Evolutionary conservation across 2,329 filamentous ascomycete species (phyloP).

Genomic region (Pleoardoris graminearum): DNA sequence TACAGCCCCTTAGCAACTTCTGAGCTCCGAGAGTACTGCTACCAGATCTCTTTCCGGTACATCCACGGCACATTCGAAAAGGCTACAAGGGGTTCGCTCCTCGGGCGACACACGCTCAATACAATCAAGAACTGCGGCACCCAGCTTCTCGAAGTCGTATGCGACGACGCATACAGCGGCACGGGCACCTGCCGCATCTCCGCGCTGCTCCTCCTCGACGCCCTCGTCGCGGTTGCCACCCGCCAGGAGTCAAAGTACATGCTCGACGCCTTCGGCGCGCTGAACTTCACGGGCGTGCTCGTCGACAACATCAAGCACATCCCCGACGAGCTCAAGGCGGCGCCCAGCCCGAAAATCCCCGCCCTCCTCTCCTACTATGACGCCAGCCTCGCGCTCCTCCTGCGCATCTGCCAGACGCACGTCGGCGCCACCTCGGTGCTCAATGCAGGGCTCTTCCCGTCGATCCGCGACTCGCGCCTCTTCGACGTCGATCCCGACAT

Average conservation of each 20-base stretch:
- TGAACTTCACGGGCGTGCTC: conserved; percentile 89
- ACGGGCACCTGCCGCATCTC: conserved; percentile 81
- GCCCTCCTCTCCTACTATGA: conserved; percentile 65
- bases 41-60: conserved; percentile 88
- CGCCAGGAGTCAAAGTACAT: conserved; percentile 73
- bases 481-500: conserved; percentile 92
- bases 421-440: conserved; percentile 85
- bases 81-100: conserved; percentile 40
- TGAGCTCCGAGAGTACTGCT: conserved; percentile 79
- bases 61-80: conserved; percentile 67
- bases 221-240: conserved; percentile 73
- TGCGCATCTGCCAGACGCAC: conserved; percentile 81
- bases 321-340: conserved; percentile 62
- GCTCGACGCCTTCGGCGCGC: conserved; percentile 75
- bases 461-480: conserved; percentile 78
- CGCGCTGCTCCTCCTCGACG: conserved; percentile 80
- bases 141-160: conserved; percentile 80
- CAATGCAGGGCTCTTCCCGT: conserved; percentile 83
- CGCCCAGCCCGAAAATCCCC: conserved; percentile 53
- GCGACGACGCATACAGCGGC: conserved; percentile 89
- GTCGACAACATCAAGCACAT: conserved; percentile 84
- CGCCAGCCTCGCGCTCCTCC: conserved; percentile 78
- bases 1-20: conserved; percentile 71
- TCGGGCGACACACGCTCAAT: conserved; percentile 60
- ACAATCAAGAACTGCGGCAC: conserved; percentile 80